Conservation (phyloP, 2,329 filamentous ascomycete species). For the Metarhizium sp. region DNA sequence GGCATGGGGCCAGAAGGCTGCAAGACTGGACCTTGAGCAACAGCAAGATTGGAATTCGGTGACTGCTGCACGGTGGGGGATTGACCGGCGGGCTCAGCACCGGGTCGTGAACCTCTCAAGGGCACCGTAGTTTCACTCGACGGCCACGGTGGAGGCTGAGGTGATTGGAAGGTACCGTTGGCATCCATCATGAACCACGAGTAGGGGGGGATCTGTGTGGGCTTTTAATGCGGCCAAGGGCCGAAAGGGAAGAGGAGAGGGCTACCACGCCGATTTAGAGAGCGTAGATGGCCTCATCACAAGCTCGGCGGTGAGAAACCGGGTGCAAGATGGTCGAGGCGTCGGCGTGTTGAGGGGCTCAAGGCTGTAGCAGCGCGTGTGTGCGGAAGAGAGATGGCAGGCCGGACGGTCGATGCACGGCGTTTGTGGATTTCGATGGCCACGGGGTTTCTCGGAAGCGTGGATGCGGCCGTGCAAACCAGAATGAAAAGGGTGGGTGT, state of each 20-base stretch:
- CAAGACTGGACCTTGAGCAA: slow-evolving; percentile 18
- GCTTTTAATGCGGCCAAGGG: not conserved
- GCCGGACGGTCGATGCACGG: not conserved
- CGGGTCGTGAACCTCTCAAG: slow-evolving; percentile 5
- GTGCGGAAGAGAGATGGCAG: not conserved
- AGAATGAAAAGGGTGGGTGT: not conserved
- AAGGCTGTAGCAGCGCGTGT: not conserved
- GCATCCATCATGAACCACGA: slow-evolving; percentile 6
- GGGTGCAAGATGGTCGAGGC: not conserved
- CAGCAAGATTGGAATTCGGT: slow-evolving; percentile 2
- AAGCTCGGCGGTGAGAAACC: slow-evolving; percentile 3
- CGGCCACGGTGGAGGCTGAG: slow-evolving; percentile 3
- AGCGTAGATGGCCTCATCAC: slow-evolving; percentile 4
- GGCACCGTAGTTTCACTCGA: slow-evolving; percentile 7
- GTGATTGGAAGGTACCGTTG: slow-evolving; percentile 8
- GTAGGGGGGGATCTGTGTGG: not conserved
- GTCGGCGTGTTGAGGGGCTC: not conserved
- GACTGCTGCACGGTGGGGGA: not conserved
- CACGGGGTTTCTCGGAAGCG: not conserved
- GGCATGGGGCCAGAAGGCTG: slow-evolving; percentile 17
- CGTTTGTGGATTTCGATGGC: not conserved
- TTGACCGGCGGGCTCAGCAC: not conserved
- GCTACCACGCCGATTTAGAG: slow-evolving; percentile 3
- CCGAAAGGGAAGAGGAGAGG: not conserved
- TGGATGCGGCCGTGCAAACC: not conserved